Conservation (phyloP, 2,329 filamentous ascomycete species). For the Akanthomyces dipterigenus region DNA sequence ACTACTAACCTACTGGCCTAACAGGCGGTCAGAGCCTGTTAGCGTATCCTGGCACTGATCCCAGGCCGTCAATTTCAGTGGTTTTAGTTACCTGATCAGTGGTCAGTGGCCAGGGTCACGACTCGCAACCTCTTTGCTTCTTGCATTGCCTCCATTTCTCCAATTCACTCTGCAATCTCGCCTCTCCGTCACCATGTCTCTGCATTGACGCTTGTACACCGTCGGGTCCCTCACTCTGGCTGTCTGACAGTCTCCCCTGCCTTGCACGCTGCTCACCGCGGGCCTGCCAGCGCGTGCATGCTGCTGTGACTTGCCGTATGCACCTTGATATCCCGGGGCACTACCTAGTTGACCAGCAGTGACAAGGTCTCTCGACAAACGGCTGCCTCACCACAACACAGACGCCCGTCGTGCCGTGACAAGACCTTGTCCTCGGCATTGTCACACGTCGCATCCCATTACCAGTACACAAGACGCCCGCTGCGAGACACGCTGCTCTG, state of each 20-base stretch:
- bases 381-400: not conserved
- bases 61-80: too few species aligned
- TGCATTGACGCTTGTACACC: not conserved
- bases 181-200: not conserved
- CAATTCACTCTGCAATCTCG: not conserved
- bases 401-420: constrained; percentile 1
- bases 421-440: not conserved
- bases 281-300: not conserved
- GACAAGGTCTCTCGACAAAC: not conserved
- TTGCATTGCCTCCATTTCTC: not conserved
- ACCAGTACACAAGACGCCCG: constrained; percentile 2
- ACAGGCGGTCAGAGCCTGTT: not conserved
- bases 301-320: not conserved
- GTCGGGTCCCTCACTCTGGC: not conserved
- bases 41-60: not conserved
- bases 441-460: not conserved
- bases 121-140: not conserved
- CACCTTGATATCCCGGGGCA: constrained; percentile 7
- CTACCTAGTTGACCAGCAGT: not conserved
- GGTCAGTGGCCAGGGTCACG: not conserved
- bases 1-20: too few species aligned
- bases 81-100: too few species aligned
- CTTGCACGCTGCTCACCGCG: not conserved
- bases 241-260: not conserved
- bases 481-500: not conserved